Conservation (phyloP, 1,139 yeast species). For the Kurtzmaniella quercitrusa region DNA sequence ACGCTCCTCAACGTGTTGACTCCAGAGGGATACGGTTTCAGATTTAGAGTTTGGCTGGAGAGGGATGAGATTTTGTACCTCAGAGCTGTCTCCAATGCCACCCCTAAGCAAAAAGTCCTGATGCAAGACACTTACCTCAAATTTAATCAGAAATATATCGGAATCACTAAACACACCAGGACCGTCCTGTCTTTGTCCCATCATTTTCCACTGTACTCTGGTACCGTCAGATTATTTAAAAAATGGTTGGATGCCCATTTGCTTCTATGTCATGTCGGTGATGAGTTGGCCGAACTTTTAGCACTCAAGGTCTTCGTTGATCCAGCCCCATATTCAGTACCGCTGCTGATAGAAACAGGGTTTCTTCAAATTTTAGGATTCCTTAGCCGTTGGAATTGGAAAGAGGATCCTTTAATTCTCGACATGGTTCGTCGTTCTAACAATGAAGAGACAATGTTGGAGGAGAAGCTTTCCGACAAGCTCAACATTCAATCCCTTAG, state of each 20-base stretch:
- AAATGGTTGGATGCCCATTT: conserved; percentile 79
- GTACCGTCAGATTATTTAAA: conserved; percentile 80
- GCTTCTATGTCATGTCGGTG: conserved; percentile 63
- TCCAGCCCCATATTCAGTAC: conserved; percentile 76
- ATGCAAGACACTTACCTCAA: conserved; percentile 61
- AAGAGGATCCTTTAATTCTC: conserved; percentile 74
- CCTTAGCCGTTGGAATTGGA: conserved; percentile 91
- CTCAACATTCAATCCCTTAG: conserved; percentile 62
- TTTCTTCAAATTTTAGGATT: conserved; percentile 71
- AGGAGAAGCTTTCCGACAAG: conserved; percentile 51
- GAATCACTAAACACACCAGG: conserved; percentile 78
- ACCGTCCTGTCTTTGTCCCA: conserved; percentile 67
- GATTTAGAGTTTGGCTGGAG: conserved; percentile 69
- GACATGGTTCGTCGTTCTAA: conserved; percentile 60
- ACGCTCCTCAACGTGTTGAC: conserved; percentile 63
- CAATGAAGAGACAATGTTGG: conserved; percentile 14
- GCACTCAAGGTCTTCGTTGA: conserved; percentile 85
- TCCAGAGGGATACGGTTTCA: conserved; percentile 86
- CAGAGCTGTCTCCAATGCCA: conserved; percentile 62
- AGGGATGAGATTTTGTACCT: conserved; percentile 73
- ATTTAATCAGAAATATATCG: conserved; percentile 64
- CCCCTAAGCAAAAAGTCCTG: conserved; percentile 53
- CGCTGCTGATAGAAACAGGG: conserved; percentile 77
- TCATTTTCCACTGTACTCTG: conserved; percentile 70
- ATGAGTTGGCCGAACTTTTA: conserved; percentile 76